Evolutionary conservation across 2,329 filamentous ascomycete genomes (phyloP).

Genomic region (Tolypocladium ophioglossoides): DNA sequence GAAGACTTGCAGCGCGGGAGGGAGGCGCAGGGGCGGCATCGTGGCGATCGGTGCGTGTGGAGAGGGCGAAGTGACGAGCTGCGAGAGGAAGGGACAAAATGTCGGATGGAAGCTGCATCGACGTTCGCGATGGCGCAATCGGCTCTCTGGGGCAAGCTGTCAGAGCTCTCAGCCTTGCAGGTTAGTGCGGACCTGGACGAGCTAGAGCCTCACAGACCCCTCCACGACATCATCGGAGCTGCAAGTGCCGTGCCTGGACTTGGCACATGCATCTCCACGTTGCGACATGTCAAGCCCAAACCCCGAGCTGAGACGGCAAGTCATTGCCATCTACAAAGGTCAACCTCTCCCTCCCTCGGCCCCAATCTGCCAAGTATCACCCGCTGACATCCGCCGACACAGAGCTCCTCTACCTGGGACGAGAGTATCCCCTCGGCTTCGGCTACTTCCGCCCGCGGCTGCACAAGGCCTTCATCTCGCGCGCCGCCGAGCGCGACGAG

Average conservation of each 20-base stretch:
- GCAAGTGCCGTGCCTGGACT: not conserved
- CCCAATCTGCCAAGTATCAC: not conserved
- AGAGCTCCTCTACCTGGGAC: conserved; percentile 79
- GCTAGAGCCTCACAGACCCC: not conserved
- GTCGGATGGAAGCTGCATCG: not conserved
- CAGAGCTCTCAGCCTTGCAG: not conserved
- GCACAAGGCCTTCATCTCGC: conserved; percentile 75
- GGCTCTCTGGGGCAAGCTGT: not conserved
- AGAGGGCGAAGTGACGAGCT: not conserved
- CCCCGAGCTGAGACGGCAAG: conserved; percentile 58
- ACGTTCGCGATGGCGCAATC: not conserved
- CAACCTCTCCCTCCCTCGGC: not conserved
- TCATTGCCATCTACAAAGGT: conserved; percentile 88
- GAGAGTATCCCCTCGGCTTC: conserved; percentile 77
- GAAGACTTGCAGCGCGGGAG: conserved; percentile 11
- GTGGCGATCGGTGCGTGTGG: not conserved
- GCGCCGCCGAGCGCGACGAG: conserved; percentile 59
- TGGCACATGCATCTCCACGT: not conserved
- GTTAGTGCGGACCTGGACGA: not conserved
- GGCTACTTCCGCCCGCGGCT: conserved; percentile 71
- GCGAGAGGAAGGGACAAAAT: not conserved
- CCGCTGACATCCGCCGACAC: not conserved
- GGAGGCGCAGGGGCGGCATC: conserved; percentile 2
- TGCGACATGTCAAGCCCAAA: conserved; percentile 27
- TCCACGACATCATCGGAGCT: not conserved